Evolutionary conservation across 768 basidiomycete genomes (phyloP).

Genomic region (Macrolepiota albuminosa): DNA sequence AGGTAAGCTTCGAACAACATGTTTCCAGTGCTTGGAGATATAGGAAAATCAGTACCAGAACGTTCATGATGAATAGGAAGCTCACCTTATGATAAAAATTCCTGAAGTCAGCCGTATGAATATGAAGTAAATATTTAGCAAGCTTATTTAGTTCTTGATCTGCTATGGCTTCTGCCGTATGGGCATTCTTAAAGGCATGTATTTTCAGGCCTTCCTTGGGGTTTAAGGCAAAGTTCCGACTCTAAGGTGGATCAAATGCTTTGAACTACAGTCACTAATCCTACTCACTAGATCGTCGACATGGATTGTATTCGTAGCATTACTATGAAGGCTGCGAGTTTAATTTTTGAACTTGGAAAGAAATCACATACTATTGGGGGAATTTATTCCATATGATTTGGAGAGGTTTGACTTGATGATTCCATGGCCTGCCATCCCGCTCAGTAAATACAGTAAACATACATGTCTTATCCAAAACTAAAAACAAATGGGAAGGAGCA

Average conservation of each 20-base stretch:
- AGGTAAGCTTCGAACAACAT: slow-evolving; percentile 37
- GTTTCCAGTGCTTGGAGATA: slow-evolving; percentile 44
- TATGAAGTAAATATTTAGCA: slow-evolving; percentile 59
- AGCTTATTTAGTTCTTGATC: slow-evolving; percentile 70
- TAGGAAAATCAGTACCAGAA: background rate
- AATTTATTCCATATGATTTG: slow-evolving; percentile 88
- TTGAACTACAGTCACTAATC: background rate
- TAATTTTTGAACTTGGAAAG: background rate
- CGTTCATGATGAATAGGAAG: background rate
- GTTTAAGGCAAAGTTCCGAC: slow-evolving; percentile 86
- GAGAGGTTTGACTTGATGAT: slow-evolving; percentile 77
- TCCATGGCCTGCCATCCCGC: slow-evolving; percentile 67
- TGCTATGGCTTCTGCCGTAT: slow-evolving; percentile 54
- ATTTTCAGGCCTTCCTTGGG: slow-evolving; percentile 82
- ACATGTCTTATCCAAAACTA: slow-evolving; percentile 78
- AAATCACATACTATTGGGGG: slow-evolving; percentile 59
- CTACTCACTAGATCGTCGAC: slow-evolving; percentile 72
- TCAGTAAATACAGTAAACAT: slow-evolving; percentile 88
- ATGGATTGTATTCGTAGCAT: slow-evolving; percentile 75
- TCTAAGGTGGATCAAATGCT: slow-evolving; percentile 28
- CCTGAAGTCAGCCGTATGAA: slow-evolving; percentile 57
- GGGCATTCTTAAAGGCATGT: slow-evolving; percentile 73
- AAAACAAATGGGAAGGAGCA: slow-evolving; percentile 2
- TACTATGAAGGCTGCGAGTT: slow-evolving; percentile 27
- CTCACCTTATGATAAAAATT: slow-evolving; percentile 63